Percentiles rank a stretch among this genome's conserved stretches.
phyloP scores from a whole-genome alignment of 164 flowering plant species.

The Protea cynaroides region DNA sequence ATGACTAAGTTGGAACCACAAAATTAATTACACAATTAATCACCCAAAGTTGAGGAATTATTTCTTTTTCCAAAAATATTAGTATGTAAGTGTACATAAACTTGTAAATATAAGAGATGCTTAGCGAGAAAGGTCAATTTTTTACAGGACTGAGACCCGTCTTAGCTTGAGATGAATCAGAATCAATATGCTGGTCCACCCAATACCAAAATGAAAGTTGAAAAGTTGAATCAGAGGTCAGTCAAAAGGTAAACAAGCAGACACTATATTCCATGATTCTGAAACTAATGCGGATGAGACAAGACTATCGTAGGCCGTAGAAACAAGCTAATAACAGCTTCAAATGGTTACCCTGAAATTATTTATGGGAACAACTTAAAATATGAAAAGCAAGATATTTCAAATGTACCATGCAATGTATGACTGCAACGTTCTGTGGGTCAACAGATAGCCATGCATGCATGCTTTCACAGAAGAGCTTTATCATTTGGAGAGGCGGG shows the following conservation, averaged over 20 bases:
- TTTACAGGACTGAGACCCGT: neutral
- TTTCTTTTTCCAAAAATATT: neutral
- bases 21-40: neutral
- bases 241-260: neutral
- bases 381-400: constrained; percentile 3
- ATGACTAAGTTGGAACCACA: neutral
- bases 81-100: neutral
- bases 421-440: constrained; percentile 60
- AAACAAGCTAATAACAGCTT: neutral
- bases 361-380: neutral
- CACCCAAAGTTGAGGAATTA: neutral
- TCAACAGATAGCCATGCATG: constrained; percentile 63
- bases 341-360: neutral
- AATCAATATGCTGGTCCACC: neutral
- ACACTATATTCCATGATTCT: neutral
- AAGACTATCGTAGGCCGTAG: neutral
- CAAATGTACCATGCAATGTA: constrained; percentile 80
- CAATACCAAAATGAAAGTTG: no score
- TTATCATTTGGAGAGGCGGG: constrained; percentile 59
- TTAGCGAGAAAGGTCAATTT: neutral
- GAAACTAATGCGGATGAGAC: neutral
- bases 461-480: constrained; percentile 77
- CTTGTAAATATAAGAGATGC: neutral
- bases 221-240: neutral
- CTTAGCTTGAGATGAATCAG: neutral